These are phyloP conservation scores for Polytolypa hystricis DNA, from an alignment of 2,329 filamentous ascomycete genomes.

Conservation along the genomic window DNA sequence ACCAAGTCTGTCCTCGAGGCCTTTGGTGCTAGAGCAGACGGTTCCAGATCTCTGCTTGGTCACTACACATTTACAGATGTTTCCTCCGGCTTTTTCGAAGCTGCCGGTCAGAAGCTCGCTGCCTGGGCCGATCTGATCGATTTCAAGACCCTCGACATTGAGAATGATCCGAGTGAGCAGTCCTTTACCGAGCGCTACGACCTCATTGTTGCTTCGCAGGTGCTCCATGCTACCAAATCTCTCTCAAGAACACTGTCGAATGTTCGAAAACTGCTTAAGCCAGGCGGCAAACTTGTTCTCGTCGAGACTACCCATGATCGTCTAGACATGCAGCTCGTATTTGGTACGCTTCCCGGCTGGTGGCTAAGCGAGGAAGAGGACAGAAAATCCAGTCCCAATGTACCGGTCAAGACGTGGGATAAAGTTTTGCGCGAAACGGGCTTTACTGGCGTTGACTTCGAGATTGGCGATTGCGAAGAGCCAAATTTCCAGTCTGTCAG, in stretches of 20 bases:
- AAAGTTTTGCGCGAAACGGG: slow-evolving; percentile 8
- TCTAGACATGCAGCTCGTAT: background rate
- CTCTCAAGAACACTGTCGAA: slow-evolving; percentile 19
- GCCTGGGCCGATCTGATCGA: slow-evolving; percentile 14
- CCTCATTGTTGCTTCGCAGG: slow-evolving; percentile 24
- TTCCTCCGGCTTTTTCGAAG: slow-evolving; percentile 29
- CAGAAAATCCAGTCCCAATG: slow-evolving; percentile 4
- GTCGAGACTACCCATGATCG: slow-evolving; percentile 22
- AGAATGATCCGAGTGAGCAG: slow-evolving; percentile 19
- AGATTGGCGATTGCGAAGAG: slow-evolving; percentile 11
- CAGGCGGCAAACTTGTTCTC: slow-evolving; percentile 30
- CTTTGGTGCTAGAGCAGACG: slow-evolving; percentile 23
- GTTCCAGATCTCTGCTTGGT: slow-evolving; percentile 16
- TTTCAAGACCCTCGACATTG: slow-evolving; percentile 22
- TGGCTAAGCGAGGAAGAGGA: background rate
- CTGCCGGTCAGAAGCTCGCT: slow-evolving; percentile 18
- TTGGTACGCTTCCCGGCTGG: background rate
- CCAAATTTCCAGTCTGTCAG: slow-evolving; percentile 4
- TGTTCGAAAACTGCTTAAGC: slow-evolving; percentile 17
- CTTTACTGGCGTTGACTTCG: slow-evolving; percentile 12
- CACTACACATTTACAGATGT: slow-evolving; percentile 37
- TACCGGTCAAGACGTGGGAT: background rate
- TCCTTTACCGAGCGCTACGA: slow-evolving; percentile 23
- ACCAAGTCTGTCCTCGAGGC: slow-evolving; percentile 12
- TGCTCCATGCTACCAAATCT: slow-evolving; percentile 26